A percentile compares a stretch with the other conserved stretches of the same genome.
phyloP scores from a whole-genome alignment of 2,329 filamentous ascomycete genomes.

The Claviceps paspali region DNA sequence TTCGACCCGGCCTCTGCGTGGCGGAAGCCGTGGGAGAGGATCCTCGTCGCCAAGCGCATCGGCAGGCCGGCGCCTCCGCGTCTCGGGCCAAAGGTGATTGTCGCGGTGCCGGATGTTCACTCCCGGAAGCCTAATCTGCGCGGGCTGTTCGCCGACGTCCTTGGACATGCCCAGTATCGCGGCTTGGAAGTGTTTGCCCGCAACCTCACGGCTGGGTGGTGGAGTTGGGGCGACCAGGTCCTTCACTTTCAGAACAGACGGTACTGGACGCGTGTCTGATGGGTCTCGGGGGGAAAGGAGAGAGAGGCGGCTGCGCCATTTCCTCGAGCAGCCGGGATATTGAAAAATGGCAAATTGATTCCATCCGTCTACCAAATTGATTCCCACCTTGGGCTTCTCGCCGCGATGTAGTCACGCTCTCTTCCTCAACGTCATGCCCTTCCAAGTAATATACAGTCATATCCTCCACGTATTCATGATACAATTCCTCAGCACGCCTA shows the following conservation, averaged over 20 bases:
- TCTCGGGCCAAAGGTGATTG: slow-evolving; percentile 36
- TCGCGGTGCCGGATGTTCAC: slow-evolving; percentile 61
- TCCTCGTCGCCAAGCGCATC: slow-evolving; percentile 43
- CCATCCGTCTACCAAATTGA: too few species aligned
- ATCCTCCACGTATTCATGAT: slow-evolving; percentile 7
- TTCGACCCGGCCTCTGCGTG: slow-evolving; percentile 42
- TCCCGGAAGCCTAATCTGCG: slow-evolving; percentile 65
- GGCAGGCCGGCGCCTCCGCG: slow-evolving; percentile 13
- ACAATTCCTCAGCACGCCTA: too few species aligned
- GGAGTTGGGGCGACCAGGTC: slow-evolving; percentile 62
- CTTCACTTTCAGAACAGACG: slow-evolving; percentile 50
- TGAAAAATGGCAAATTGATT: too few species aligned
- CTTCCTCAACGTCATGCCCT: neutral
- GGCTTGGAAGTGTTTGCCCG: slow-evolving; percentile 68
- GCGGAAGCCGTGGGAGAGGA: slow-evolving; percentile 64
- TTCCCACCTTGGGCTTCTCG: too few species aligned
- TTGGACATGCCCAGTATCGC: slow-evolving; percentile 30
- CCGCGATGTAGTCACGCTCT: neutral
- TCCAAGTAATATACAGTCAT: slow-evolving; percentile 16
- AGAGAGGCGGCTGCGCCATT: too few species aligned
- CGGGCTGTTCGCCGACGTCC: slow-evolving; percentile 37
- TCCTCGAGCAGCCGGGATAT: too few species aligned
- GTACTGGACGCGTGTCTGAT: slow-evolving; percentile 27
- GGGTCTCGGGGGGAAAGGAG: too few species aligned
- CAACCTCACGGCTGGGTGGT: slow-evolving; percentile 61